Base-by-base conservation (phyloP, 108 stramenopile genomes). In the Skeletonema grethae region DNA sequence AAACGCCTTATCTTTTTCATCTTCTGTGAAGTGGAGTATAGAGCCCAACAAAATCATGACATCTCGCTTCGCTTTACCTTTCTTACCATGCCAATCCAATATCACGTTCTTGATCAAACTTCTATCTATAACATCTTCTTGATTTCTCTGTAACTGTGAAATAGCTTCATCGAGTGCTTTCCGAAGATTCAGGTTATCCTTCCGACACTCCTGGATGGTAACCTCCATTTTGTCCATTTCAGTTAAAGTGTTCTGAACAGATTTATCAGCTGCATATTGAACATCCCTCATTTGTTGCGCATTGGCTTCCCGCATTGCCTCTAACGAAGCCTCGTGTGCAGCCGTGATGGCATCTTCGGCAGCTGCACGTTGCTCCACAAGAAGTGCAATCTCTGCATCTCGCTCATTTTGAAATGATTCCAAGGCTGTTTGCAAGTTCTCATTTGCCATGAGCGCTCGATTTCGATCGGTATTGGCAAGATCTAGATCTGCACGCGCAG, bases 111-210 rank as follows among this genome's bases (percentile, higher is more conserved):
- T 96, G 77, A 96, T 96, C 15, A 96, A 63, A 20, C 79, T 72
- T 59, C 95, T 85, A 80, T 96, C 95, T 35, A 96, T 84, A 13
- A 96, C 88, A 67, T 96, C 95, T 76, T 96, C 95, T 80, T 96
- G 92, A n/a, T 76, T 92, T 10, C 82, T 82, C 73, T 92, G 90
- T n/a, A 96, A 71, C 24, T 92, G 82, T 34, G 86, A 70, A 38
- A 96, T 96, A 41, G 95, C 95, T 72, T 96, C 92, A 58, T 96
- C 92, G 5, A 96, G 86, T 20, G 91, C 89, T 64, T 85, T 78
- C 34, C 95, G 65, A 34, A 90, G 79, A 59, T 91, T 89, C 34
- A 82, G 48, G 69, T 93, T 93, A 43, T 96, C 95, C 57, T 76
- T 75, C 69, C 83, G 82, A 15, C 80, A 75, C 75, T 81, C 73